A percentile compares a stretch with the other conserved stretches of the same genome.
phyloP scores from a whole-genome alignment of 2,329 filamentous ascomycete species.

The Hypoxylon sp. region DNA sequence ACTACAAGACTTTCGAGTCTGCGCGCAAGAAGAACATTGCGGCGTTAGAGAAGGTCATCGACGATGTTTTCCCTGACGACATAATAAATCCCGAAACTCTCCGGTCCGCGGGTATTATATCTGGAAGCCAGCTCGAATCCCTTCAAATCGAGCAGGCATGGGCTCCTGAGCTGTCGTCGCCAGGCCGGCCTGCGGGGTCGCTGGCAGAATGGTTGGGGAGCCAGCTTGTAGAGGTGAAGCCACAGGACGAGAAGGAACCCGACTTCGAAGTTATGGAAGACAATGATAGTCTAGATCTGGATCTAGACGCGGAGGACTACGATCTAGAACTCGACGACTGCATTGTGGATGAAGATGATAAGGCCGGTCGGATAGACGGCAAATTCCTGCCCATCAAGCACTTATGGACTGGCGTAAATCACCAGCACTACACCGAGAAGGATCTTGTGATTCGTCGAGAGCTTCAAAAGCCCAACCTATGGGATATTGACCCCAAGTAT shows the following conservation, averaged over 20 bases:
- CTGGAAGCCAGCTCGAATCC: conserved; percentile 72
- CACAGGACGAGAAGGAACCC: conserved; percentile 44
- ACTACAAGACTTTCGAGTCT: conserved; percentile 50
- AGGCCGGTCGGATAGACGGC: conserved; percentile 61
- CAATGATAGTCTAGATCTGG: conserved; percentile 71
- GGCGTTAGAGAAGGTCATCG: conserved; percentile 60
- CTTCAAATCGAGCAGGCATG: conserved; percentile 65
- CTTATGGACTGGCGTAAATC: conserved; percentile 57
- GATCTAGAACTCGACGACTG: conserved; percentile 59
- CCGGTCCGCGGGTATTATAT: conserved; percentile 70
- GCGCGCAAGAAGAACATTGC: conserved; percentile 50
- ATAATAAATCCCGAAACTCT: conserved; percentile 71
- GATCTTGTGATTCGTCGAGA: conserved; percentile 55
- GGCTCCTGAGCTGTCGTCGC: conserved; percentile 37
- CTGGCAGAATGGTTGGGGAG: conserved; percentile 72
- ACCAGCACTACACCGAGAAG: conserved; percentile 38
- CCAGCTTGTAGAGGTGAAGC: conserved; percentile 57
- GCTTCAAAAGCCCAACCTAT: conserved; percentile 68
- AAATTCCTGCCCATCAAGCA: conserved; percentile 60
- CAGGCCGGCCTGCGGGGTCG: conserved; percentile 48
- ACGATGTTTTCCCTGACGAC: conserved; percentile 57
- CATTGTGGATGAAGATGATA: conserved; percentile 55
- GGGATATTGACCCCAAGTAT: conserved; percentile 66
- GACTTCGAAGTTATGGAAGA: conserved; percentile 52
- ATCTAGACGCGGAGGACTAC: conserved; percentile 68